Evolutionary conservation across 139 green algal genomes (phyloP).

Genomic region (Tetradesmus lagerheimii): DNA sequence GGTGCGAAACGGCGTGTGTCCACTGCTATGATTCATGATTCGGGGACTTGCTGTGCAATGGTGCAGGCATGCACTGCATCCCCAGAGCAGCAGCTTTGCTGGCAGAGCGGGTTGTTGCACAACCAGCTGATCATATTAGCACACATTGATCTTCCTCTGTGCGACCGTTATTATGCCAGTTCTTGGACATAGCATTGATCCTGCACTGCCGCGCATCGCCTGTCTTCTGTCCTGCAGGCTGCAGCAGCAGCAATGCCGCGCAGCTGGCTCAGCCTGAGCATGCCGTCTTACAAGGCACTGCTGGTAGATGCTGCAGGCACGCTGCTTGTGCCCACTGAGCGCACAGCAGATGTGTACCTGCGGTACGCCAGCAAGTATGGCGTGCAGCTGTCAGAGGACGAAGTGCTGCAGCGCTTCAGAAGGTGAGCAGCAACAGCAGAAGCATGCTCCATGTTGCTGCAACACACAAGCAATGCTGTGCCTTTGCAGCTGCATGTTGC

Average conservation of each 20-base stretch:
- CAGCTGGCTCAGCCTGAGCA: neutral
- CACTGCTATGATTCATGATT: no score
- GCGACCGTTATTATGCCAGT: neutral
- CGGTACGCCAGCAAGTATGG: conserved; percentile 68
- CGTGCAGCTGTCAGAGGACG: conserved; percentile 51
- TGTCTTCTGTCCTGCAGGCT: conserved; percentile 7
- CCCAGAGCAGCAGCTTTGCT: neutral
- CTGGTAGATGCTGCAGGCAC: conserved; percentile 80
- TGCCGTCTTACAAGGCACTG: conserved; percentile 52
- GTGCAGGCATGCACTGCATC: neutral
- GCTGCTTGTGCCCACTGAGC: conserved; percentile 69
- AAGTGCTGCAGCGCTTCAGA: conserved; percentile 77
- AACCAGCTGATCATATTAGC: no score
- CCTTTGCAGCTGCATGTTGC: no score
- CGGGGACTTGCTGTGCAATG: neutral
- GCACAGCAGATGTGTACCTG: conserved; percentile 75
- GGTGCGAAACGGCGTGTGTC: neutral
- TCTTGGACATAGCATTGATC: neutral
- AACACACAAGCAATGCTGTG: no score
- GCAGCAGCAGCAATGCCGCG: neutral
- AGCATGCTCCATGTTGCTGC: neutral
- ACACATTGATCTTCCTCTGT: neutral
- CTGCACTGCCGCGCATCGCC: neutral
- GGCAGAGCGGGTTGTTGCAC: neutral
- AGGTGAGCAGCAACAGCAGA: conserved; percentile 37